A percentile compares a stretch with the other conserved stretches of the same genome.
Conservation (phyloP, 805 yeast genomes). For the Metschnikowia rubicola region DNA sequence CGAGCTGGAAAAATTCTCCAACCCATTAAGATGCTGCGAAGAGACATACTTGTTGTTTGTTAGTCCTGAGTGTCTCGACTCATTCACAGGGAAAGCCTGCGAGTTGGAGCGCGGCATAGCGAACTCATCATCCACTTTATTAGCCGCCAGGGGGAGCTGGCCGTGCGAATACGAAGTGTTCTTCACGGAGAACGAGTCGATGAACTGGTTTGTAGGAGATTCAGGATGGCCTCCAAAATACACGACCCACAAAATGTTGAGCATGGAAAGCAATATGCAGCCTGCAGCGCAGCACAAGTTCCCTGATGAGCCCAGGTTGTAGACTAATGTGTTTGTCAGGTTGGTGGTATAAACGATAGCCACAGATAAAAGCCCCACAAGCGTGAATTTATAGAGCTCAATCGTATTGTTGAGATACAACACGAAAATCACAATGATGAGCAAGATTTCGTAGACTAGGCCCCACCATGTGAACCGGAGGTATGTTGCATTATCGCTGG, state of each 20-base stretch:
- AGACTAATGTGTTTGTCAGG: constrained; percentile 76
- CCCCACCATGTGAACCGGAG: constrained; percentile 98
- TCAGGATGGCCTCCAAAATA: constrained; percentile 89
- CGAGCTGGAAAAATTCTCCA: constrained; percentile 49
- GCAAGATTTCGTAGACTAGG: constrained; percentile 67
- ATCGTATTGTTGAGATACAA: constrained; percentile 60
- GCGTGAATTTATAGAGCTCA: constrained; percentile 61
- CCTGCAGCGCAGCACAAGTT: constrained; percentile 92
- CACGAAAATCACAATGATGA: constrained; percentile 49
- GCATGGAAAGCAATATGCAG: constrained; percentile 73
- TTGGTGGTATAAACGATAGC: constrained; percentile 85
- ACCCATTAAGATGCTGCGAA: constrained; percentile 56
- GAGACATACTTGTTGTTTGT: constrained; percentile 40
- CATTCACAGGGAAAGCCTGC: constrained; percentile 28
- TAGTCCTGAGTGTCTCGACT: constrained; percentile 35
- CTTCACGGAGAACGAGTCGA: constrained; percentile 74
- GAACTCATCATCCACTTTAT: constrained; percentile 21
- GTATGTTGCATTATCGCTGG: constrained; percentile 37
- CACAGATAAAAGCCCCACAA: constrained; percentile 57
- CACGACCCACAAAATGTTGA: constrained; percentile 80
- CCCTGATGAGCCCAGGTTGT: constrained; percentile 53
- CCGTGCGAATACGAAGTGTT: constrained; percentile 36
- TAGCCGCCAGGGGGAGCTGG: constrained; percentile 26
- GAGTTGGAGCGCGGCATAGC: constrained; percentile 18
- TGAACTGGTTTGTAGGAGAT: constrained; percentile 79